Conservation (phyloP, 345 rosid genomes). For the Heritiera fomes region DNA sequence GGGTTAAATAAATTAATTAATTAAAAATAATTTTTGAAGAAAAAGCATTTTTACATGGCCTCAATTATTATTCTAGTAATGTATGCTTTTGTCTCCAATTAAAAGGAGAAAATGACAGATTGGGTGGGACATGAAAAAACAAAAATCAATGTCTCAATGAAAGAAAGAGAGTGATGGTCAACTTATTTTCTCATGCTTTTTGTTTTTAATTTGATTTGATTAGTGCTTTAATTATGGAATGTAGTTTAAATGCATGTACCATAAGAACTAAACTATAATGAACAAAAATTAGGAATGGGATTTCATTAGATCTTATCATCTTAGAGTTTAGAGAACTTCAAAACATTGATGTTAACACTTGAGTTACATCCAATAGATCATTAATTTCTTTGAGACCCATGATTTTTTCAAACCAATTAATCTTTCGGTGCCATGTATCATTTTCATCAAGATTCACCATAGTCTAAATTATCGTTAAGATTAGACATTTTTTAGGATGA, state of each 20-base stretch:
- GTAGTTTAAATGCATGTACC: neutral
- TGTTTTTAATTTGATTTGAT: neutral
- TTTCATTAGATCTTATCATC: neutral
- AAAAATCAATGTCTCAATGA: neutral
- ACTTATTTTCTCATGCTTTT: neutral
- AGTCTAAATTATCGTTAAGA: too few relatives aligned
- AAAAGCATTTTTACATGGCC: neutral
- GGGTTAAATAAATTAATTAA: neutral
- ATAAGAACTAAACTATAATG: neutral
- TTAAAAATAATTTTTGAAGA: neutral
- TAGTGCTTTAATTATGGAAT: neutral
- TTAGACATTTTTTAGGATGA: too few relatives aligned
- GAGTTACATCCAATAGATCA: neutral
- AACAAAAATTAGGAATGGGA: neutral
- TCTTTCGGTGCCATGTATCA: neutral
- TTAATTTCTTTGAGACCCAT: neutral
- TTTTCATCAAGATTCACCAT: neutral
- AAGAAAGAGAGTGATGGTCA: constrained; percentile 9
- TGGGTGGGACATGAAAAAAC: neutral
- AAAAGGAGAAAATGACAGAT: neutral
- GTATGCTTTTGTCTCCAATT: neutral
- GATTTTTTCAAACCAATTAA: neutral
- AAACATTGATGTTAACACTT: neutral
- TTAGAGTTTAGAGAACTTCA: neutral
- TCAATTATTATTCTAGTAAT: neutral